Evolutionary conservation across 768 basidiomycete species (phyloP).

Genomic region (Boletus subparvulus): DNA sequence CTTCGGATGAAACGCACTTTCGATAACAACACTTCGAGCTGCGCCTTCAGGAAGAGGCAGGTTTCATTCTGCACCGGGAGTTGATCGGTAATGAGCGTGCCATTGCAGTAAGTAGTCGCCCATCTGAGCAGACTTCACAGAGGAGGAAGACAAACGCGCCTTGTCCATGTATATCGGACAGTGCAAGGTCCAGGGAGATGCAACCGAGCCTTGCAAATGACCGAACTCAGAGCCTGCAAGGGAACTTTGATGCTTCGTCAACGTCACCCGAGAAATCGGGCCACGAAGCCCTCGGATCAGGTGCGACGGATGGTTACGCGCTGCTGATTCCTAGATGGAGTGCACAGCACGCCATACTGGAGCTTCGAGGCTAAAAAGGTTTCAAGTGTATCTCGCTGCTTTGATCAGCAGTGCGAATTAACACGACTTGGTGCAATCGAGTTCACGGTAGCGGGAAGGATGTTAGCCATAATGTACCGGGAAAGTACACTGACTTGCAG

Average conservation of each 20-base stretch:
- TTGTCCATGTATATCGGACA: neutral
- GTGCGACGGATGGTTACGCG: neutral
- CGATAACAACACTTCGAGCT: neutral
- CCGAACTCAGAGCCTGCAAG: neutral
- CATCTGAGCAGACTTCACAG: neutral
- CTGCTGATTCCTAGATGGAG: slow-evolving; percentile 7
- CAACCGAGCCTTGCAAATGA: neutral
- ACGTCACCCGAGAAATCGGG: slow-evolving; percentile 6
- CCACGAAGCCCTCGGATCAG: slow-evolving; percentile 23
- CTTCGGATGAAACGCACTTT: neutral
- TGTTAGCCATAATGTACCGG: neutral
- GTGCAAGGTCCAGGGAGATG: neutral
- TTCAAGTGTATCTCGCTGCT: neutral
- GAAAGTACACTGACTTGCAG: slow-evolving; percentile 6
- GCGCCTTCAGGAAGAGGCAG: neutral
- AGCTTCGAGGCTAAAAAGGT: neutral
- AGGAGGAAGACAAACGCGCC: neutral
- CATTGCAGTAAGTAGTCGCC: neutral
- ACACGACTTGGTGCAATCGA: neutral
- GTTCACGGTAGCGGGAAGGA: neutral
- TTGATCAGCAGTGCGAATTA: slow-evolving; percentile 4
- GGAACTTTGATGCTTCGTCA: slow-evolving; percentile 2
- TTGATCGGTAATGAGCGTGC: neutral
- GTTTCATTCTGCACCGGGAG: neutral
- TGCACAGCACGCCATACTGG: neutral